These are phyloP conservation scores for Singerocomus inundabilis DNA, from an alignment of 1,284 basidiomycete species.

Conservation along the genomic window DNA sequence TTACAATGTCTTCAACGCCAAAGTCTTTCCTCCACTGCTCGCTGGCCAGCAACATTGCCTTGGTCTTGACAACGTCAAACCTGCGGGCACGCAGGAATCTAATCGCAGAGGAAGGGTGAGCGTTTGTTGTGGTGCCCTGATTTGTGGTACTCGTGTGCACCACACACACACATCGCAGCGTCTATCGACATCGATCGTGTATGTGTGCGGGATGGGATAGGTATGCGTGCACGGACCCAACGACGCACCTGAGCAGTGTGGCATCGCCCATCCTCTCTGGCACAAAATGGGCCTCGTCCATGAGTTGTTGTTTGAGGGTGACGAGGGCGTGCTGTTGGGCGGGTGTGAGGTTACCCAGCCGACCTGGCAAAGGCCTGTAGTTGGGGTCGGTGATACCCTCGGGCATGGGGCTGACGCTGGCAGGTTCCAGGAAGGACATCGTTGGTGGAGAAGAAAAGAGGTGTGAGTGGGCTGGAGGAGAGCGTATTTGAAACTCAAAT, in stretches of 20 bases:
- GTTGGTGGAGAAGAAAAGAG: conserved; percentile 1
- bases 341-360: conserved; percentile 80
- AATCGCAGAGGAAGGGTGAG: not conserved
- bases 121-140: not conserved
- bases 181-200: conserved; percentile 15
- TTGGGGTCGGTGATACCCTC: conserved; percentile 63
- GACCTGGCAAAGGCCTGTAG: conserved; percentile 72
- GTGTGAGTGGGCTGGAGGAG: not conserved
- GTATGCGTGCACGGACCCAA: conserved; percentile 2
- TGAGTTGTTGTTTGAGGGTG: conserved; percentile 68
- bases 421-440: conserved; percentile 29
- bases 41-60: conserved; percentile 79
- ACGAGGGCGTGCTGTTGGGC: conserved; percentile 72
- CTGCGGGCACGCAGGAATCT: conserved; percentile 92
- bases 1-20: conserved; percentile 83
- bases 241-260: conserved; percentile 65
- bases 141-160: not conserved
- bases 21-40: conserved; percentile 94
- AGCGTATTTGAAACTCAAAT: conserved; percentile 17
- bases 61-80: conserved; percentile 83
- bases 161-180: not conserved
- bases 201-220: not conserved
- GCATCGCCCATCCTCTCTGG: conserved; percentile 80
- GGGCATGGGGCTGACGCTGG: conserved; percentile 55
- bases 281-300: conserved; percentile 60